Evolutionary conservation across 768 basidiomycete genomes (phyloP).

Genomic region (Hypholoma fasciculare): DNA sequence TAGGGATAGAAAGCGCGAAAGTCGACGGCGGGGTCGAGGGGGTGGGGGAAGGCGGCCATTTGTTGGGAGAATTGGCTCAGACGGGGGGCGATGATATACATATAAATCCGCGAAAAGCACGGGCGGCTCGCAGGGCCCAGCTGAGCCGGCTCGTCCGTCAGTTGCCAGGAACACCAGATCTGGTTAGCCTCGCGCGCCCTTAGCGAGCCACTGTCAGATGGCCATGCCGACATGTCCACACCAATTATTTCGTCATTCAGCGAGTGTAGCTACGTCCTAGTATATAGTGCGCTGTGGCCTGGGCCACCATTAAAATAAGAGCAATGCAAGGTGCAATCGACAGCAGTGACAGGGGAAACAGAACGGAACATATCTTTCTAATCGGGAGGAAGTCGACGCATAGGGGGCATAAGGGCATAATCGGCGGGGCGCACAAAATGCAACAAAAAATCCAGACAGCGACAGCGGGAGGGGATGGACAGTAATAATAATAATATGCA

Average conservation of each 20-base stretch:
- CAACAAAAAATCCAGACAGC: background rate
- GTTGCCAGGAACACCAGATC: slow-evolving; percentile 24
- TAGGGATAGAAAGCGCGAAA: slow-evolving; percentile 87
- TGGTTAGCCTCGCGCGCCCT: slow-evolving; percentile 17
- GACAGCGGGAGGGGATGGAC: background rate
- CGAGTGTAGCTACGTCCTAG: slow-evolving; percentile 7
- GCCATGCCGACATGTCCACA: slow-evolving; percentile 7
- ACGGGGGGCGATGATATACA: slow-evolving; percentile 23
- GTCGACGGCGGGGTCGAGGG: slow-evolving; percentile 70
- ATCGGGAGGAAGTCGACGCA: no score
- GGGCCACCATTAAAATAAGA: slow-evolving; percentile 9
- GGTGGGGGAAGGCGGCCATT: slow-evolving; percentile 32
- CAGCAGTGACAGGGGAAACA: slow-evolving; percentile 9
- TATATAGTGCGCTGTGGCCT: slow-evolving; percentile 3
- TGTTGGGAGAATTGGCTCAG: slow-evolving; percentile 33
- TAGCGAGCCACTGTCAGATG: slow-evolving; percentile 18
- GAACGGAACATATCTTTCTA: slow-evolving; percentile 3
- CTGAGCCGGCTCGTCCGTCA: slow-evolving; percentile 23
- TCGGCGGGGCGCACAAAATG: slow-evolving; percentile 1
- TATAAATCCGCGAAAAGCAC: slow-evolving; percentile 22
- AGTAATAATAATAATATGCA: slow-evolving; percentile 10
- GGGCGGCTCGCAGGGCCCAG: slow-evolving; percentile 13
- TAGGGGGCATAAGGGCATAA: slow-evolving; percentile 8
- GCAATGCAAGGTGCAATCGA: slow-evolving; percentile 11
- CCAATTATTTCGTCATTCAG: slow-evolving; percentile 4